Evolutionary conservation across 495 filamentous ascomycete genomes (phyloP).

Genomic region (Penicillium paxilli): DNA sequence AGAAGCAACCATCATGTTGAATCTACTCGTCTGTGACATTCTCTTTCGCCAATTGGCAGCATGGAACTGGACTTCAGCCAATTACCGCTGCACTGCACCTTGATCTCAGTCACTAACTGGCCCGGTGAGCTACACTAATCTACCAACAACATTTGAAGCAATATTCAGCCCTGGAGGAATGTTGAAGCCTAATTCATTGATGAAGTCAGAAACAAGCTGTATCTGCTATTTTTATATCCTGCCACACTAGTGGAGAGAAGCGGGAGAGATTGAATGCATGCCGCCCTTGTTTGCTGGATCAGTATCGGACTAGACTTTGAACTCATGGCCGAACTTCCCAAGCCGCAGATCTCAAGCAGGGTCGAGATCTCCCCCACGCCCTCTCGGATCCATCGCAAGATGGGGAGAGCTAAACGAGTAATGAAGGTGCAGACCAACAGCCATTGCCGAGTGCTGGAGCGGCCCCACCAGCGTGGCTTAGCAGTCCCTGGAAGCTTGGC

Average conservation of each 20-base stretch:
- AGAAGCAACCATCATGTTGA: too few relatives aligned
- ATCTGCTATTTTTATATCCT: slow-evolving; percentile 11
- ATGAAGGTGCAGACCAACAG: background rate
- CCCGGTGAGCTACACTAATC: too few relatives aligned
- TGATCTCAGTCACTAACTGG: background rate
- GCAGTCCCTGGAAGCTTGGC: slow-evolving; percentile 1
- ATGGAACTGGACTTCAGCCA: too few relatives aligned
- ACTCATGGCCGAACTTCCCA: background rate
- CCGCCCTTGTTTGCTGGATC: background rate
- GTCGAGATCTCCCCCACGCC: background rate
- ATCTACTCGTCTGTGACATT: too few relatives aligned
- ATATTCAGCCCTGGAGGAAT: background rate
- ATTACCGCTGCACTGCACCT: too few relatives aligned
- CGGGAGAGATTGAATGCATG: background rate
- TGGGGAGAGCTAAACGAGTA: slow-evolving; percentile 6
- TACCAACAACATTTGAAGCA: background rate
- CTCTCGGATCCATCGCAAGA: background rate
- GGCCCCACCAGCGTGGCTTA: slow-evolving; percentile 23
- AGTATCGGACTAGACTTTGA: background rate
- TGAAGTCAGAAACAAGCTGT: too few relatives aligned
- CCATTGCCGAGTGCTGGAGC: background rate
- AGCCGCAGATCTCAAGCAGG: background rate
- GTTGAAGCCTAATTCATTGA: slow-evolving; percentile 17
- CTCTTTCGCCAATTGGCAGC: too few relatives aligned
- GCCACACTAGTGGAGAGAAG: background rate